These are phyloP conservation scores for Fusarium piperis DNA, from an alignment of 2,329 filamentous ascomycete species.

Conservation along the genomic window DNA sequence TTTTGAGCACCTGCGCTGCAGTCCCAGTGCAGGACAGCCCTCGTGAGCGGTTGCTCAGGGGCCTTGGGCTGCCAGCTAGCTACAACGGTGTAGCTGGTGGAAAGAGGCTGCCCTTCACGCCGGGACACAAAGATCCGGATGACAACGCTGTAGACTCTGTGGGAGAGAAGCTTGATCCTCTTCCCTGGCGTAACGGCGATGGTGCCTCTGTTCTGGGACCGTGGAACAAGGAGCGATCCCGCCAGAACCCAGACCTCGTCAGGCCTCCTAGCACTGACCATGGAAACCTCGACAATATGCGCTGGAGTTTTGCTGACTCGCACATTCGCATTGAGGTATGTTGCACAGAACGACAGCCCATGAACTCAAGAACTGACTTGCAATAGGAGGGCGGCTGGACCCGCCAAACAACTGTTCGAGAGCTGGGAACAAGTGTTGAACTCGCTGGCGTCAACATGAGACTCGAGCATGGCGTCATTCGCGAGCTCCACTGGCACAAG, in stretches of 20 bases:
- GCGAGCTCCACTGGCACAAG: slow-evolving; percentile 84
- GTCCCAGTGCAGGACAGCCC: slow-evolving; percentile 58
- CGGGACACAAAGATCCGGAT: slow-evolving; percentile 67
- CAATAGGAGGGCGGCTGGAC: slow-evolving; percentile 78
- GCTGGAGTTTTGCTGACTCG: slow-evolving; percentile 75
- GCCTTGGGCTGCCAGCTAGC: slow-evolving; percentile 57
- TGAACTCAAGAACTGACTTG: neutral
- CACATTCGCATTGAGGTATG: slow-evolving; percentile 70
- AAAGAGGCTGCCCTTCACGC: slow-evolving; percentile 64
- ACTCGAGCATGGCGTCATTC: slow-evolving; percentile 75
- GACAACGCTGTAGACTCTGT: slow-evolving; percentile 71
- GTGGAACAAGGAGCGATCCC: slow-evolving; percentile 72
- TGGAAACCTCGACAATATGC: slow-evolving; percentile 75
- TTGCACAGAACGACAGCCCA: neutral
- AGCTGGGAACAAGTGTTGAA: slow-evolving; percentile 73
- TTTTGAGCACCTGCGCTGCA: slow-evolving; percentile 26
- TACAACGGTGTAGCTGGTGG: slow-evolving; percentile 49
- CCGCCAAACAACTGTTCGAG: slow-evolving; percentile 74
- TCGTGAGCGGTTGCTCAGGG: slow-evolving; percentile 63
- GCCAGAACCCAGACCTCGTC: slow-evolving; percentile 76
- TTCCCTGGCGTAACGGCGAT: slow-evolving; percentile 71
- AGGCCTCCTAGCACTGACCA: slow-evolving; percentile 79
- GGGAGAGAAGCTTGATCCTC: slow-evolving; percentile 68
- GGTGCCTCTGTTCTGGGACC: slow-evolving; percentile 76
- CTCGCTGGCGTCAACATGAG: slow-evolving; percentile 83